Evolutionary conservation across 352 stramenopile species (phyloP).

Genomic region (Globisporangium spiculum): DNA sequence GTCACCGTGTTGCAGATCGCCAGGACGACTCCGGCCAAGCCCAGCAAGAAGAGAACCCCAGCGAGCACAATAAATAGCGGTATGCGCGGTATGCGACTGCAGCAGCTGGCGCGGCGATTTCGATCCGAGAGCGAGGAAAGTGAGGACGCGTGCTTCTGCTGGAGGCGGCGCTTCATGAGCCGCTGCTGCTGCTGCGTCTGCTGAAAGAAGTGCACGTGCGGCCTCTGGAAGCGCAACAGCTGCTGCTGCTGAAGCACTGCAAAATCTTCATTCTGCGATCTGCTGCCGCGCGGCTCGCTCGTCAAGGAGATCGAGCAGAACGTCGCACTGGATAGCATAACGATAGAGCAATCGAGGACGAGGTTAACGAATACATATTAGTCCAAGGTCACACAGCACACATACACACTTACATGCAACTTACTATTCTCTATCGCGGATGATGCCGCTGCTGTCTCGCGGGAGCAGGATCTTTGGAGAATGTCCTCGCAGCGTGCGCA

Average conservation of each 20-base stretch:
- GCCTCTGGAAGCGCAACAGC: background rate
- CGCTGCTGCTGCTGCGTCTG: constrained; percentile 22
- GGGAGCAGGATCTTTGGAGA: constrained; percentile 10
- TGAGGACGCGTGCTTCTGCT: background rate
- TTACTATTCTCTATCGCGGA: constrained; percentile 33
- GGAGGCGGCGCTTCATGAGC: constrained; percentile 9
- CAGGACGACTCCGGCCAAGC: constrained; percentile 35
- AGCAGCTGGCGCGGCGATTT: background rate
- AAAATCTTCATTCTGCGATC: constrained; percentile 37
- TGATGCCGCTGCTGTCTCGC: constrained; percentile 5
- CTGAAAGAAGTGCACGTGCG: constrained; percentile 12
- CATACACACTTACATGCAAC: constrained; percentile 15
- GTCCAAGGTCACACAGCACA: background rate
- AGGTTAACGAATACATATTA: background rate
- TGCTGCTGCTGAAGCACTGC: constrained; percentile 12
- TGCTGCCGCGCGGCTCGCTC: constrained; percentile 41
- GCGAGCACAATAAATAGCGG: constrained; percentile 34
- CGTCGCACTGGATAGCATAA: constrained; percentile 27
- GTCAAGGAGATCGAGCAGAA: constrained; percentile 67
- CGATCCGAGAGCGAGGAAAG: background rate
- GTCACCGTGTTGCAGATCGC: constrained; percentile 16
- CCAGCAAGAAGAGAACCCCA: constrained; percentile 34
- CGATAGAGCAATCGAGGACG: background rate
- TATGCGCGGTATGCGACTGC: constrained; percentile 2
- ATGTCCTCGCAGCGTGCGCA: background rate